Conservation (phyloP, 2,329 filamentous ascomycete genomes). For the Cladosporium sp. region DNA sequence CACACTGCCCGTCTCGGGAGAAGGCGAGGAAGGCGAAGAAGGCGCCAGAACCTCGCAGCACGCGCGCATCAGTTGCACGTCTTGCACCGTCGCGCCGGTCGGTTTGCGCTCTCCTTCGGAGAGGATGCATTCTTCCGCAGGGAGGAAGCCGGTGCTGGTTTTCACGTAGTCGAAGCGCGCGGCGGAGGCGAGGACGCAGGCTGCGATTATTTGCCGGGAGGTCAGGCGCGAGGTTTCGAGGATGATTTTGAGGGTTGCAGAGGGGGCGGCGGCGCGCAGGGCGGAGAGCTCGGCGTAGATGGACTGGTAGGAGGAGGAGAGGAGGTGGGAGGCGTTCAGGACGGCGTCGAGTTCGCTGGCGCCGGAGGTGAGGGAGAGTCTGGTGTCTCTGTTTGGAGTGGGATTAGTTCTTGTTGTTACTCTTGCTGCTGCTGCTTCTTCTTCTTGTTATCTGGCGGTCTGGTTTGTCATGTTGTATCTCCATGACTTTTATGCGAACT, state of each 20-base stretch:
- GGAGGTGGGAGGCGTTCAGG: slow-evolving; percentile 49
- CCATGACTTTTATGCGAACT: too few species aligned
- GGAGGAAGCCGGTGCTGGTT: slow-evolving; percentile 57
- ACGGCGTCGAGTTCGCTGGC: slow-evolving; percentile 58
- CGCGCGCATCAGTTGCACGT: slow-evolving; percentile 53
- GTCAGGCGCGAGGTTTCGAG: slow-evolving; percentile 54
- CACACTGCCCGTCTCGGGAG: background rate
- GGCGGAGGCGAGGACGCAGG: slow-evolving; percentile 47
- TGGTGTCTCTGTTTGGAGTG: slow-evolving; percentile 39
- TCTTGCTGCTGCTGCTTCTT: background rate
- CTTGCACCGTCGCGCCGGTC: slow-evolving; percentile 46
- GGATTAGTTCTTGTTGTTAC: background rate
- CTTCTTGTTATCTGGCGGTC: too few species aligned
- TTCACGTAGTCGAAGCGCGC: slow-evolving; percentile 58
- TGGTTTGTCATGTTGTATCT: too few species aligned
- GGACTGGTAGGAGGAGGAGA: slow-evolving; percentile 37
- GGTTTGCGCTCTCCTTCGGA: slow-evolving; percentile 4
- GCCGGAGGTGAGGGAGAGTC: slow-evolving; percentile 45
- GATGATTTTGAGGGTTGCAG: slow-evolving; percentile 52
- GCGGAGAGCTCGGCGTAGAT: slow-evolving; percentile 52
- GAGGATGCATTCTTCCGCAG: background rate
- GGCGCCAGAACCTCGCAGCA: too few species aligned
- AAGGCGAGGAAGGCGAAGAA: too few species aligned
- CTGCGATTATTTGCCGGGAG: slow-evolving; percentile 49
- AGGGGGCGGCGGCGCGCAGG: slow-evolving; percentile 45